Base-by-base conservation (phyloP, 2,329 filamentous ascomycete species). In the Cercospora zeae-maydis region DNA sequence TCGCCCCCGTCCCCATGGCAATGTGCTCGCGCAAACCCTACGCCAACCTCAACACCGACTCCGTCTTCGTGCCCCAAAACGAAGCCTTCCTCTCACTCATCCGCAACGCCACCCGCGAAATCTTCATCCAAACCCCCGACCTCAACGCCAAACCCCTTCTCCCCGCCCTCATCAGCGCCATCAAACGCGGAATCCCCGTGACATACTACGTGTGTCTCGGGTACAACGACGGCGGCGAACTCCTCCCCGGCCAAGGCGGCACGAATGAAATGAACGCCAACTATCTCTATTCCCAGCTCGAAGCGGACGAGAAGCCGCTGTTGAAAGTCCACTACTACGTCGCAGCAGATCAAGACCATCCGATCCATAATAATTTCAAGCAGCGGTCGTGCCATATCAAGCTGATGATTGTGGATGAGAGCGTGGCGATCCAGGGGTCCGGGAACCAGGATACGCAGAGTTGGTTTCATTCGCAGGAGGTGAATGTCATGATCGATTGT, bases 401-500 rank as follows among this genome's bases (percentile, higher is more conserved):
- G 73, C 79, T 93, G 2, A 83, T 93, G 79, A 88, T 93, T 45
- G 86, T 85, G 1, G 90, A 93, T 73, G 84, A 83, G 47, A 77
- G 78, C 21, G 82, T 93, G 36, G 89, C 84, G 1, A 86, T 93
- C 36, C 84, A 89, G 74, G 90, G 90, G 3, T 90, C 85, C 66
- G 90, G 89, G 0, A 93, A 93, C 71, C 88, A 92, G 73, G 90
- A 93, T 69, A 92, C 90, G 1, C 90, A 93, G 75, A 86, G 83
- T 19, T 93, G 89, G 86, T 92, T 83, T 67, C 90, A 93, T 71
- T 87, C 83, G 59, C 89, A 92, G 74, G 90, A 93, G 74, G 83
- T 90, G 59, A 93, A 93, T 67, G 75, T 93, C 24, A 85, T 93
- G 83, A 76, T 92, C 5, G 90, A 93, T 65, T 88, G 84, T 19